phyloP scores from a whole-genome alignment of 495 filamentous ascomycete species.

The Parathielavia appendiculata region DNA sequence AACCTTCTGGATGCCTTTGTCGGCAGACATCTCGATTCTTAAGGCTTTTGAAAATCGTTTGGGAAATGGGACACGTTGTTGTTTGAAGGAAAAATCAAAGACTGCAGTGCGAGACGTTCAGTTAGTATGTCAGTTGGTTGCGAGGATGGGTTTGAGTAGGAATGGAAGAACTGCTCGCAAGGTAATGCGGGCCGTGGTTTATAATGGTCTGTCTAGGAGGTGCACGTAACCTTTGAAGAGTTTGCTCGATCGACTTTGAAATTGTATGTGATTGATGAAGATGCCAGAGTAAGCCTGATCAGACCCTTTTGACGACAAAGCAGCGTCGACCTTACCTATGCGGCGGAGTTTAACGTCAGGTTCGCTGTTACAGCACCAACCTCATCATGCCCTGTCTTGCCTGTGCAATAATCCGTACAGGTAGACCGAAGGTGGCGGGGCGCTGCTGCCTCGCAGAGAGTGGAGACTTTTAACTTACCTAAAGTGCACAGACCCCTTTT shows the following conservation, averaged over 20 bases:
- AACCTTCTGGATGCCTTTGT: constrained; percentile 17
- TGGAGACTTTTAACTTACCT: background rate
- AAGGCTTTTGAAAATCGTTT: background rate
- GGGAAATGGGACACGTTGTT: background rate
- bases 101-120: background rate
- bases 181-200: background rate
- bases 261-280: no score
- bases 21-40: constrained; percentile 16
- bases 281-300: no score
- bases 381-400: no score
- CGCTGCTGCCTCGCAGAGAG: constrained; percentile 4
- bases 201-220: background rate
- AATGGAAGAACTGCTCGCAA: background rate
- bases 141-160: background rate
- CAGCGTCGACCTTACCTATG: no score
- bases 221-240: no score
- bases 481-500: background rate
- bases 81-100: background rate
- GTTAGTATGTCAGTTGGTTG: constrained; percentile 1
- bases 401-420: no score
- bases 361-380: no score
- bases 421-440: background rate
- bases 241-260: no score
- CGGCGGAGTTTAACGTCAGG: no score
- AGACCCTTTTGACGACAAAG: no score